Base-by-base conservation (phyloP, 164 flowering plant genomes). In the Dillenia suffruticosa region DNA sequence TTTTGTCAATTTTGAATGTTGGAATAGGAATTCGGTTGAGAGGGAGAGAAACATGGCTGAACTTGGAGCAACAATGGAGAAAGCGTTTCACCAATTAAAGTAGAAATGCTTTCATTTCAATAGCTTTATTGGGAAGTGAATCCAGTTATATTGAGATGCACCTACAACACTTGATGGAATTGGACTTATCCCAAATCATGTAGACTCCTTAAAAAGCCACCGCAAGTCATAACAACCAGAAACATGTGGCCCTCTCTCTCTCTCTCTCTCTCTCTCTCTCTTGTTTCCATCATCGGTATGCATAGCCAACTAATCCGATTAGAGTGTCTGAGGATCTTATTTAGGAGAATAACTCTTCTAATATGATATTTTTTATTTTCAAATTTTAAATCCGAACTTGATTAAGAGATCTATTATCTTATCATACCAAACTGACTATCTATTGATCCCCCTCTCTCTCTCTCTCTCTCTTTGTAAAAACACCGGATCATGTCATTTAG, bases 101-200 rank as follows among this genome's bases (percentile, higher is more conserved):
- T 17, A 50, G 62, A 46, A 54, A 44, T 58, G 12, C 32, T 43
- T 43, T 45, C 24, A 57, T 53, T 12, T 47, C 48, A 57, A 50
- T 32, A 32, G 43, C 73, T 68, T 70, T 72, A 63, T 75, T 56
- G 79, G 69, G 61, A 71, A 68, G 57, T 57, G 59, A 13, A 59
- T 51, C 43, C 44, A 48, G 5, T 13, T 19, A 44, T 4, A 32
- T 32, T 15, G 46, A 15, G 43, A 54, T 16, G 22, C 55, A 17
- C 55, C 55, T 2, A 9, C 0, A 32, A 32, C 40, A 32, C 40
- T 32, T 6, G 5, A 32, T 32, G 40, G 40, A 32, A 32, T 32
- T 5, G 7, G 40, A 32, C 7, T 32, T 5, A 32, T 32, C 40
- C 0, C 40, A 32, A 32, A 5, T 32, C 40, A 32, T 32, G 40